Evolutionary conservation across 2,329 filamentous ascomycete species (phyloP), one percentile per base, ranked within the genome.

Genomic region (Mollisia scopiformis): DNA sequence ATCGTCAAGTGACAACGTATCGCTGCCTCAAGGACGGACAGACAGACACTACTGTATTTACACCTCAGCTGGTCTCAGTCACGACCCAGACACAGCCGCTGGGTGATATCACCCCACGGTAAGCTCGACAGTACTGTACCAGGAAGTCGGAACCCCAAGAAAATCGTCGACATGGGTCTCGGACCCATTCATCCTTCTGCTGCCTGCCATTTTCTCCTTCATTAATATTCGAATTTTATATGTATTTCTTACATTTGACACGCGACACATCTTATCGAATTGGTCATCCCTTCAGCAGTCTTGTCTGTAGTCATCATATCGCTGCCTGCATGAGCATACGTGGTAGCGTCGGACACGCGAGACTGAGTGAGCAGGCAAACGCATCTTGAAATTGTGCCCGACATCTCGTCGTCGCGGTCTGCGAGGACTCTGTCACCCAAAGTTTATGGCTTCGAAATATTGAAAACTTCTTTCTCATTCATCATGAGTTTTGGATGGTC

Each of bases 401-500:
- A n/a, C n/a, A n/a, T n/a, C n/a, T n/a, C n/a, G n/a, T n/a, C n/a
- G n/a, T n/a, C n/a, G n/a, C n/a, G n/a, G n/a, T n/a, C n/a, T n/a
- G n/a, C n/a, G n/a, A n/a, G n/a, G n/a, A n/a, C n/a, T n/a, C n/a
- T n/a, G n/a, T n/a, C n/a, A n/a, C n/a, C n/a, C n/a, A n/a, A n/a
- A n/a, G n/a, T 47, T 25, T 39, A 54, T 49, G 31, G 50, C 51
- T 21, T 37, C 33, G 19, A 16, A 19, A 39, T 35, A 16, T 41
- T 27, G n/a, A 23, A 16, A 41, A 6, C 23, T 27, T 49, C 46
- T 23, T 21, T 57, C 52, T 49, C 39, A 23, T 21, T 54, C 55
- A 63, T 41, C 28, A 75, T 74, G 74, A 73, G 70, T 50, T 75
- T 77, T 55, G 74, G 73, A 10, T 74, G 73, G 62, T 66, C 74